These are phyloP conservation scores for Monosporascus sp. DNA, from an alignment of 2,329 filamentous ascomycete genomes.

Conservation along the genomic window DNA sequence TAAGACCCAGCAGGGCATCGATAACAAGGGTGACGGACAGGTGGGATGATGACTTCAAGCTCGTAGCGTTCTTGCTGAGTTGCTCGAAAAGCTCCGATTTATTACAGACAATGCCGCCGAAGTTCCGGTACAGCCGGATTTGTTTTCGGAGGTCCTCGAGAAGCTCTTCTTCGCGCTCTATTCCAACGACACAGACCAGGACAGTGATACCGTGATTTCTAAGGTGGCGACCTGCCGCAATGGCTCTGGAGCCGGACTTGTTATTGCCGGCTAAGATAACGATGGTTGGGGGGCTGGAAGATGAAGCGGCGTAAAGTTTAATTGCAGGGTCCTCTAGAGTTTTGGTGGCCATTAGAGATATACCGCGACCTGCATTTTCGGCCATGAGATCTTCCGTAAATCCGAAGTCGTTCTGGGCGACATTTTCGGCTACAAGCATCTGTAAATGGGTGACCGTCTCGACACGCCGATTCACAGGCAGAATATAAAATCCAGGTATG, in stretches of 20 bases:
- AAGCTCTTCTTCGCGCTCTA: constrained; percentile 76
- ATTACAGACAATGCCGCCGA: constrained; percentile 67
- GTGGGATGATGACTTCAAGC: constrained; percentile 20
- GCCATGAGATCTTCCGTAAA: constrained; percentile 85
- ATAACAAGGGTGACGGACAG: constrained; percentile 38
- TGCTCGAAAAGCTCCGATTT: constrained; percentile 59
- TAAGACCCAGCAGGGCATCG: constrained; percentile 81
- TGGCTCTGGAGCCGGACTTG: constrained; percentile 75
- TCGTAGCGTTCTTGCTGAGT: constrained; percentile 40
- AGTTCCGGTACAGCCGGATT: constrained; percentile 74
- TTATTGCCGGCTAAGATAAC: constrained; percentile 95
- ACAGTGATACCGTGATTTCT: constrained; percentile 77
- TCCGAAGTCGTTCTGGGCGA: constrained; percentile 80
- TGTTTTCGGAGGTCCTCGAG: constrained; percentile 77
- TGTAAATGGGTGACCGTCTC: constrained; percentile 68
- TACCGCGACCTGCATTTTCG: constrained; percentile 83
- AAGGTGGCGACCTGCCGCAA: constrained; percentile 82
- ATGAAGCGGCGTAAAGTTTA: constrained; percentile 34
- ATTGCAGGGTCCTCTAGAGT: constrained; percentile 60
- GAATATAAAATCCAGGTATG: constrained; percentile 43
- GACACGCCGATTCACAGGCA: constrained; percentile 50
- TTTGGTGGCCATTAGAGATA: constrained; percentile 75
- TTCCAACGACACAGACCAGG: constrained; percentile 76
- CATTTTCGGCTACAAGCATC: constrained; percentile 88
- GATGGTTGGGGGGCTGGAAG: constrained; percentile 34